A percentile compares a stretch with the other conserved stretches of the same genome.
Conservation (phyloP, 192 early-diverging fungal genomes). For the Oehlia diaphana region DNA sequence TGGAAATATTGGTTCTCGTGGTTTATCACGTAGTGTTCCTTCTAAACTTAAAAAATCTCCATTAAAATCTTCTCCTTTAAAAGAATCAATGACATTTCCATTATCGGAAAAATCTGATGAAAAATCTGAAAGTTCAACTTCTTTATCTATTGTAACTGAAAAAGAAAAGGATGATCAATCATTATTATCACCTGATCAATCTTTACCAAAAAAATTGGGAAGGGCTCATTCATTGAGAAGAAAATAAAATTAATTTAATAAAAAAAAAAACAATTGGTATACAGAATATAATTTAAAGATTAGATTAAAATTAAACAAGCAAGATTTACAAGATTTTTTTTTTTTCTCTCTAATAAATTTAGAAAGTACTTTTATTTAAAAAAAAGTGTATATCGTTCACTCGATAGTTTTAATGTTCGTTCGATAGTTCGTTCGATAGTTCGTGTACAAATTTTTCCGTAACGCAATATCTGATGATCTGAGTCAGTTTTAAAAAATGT, state of each 20-base stretch:
- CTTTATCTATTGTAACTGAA: not conserved
- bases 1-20: not conserved
- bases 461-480: no score
- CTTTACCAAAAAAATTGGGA: not conserved
- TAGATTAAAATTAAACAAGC: no score
- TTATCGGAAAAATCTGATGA: not conserved
- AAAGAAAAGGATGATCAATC: not conserved
- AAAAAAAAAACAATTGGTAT: no score
- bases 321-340: no score
- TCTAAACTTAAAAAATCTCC: not conserved
- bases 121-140: not conserved
- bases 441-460: no score
- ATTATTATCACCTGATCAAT: not conserved
- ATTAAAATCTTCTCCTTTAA: not conserved
- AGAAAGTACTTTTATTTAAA: no score
- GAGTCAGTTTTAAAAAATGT: no score
- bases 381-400: no score
- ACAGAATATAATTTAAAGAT: no score
- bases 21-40: not conserved
- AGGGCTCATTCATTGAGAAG: not conserved
- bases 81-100: not conserved
- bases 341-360: no score
- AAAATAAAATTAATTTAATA: not conserved
- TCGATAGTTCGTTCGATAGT: no score
- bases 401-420: no score